Percentiles rank a stretch among this genome's conserved stretches.
phyloP scores from a whole-genome alignment of 1,139 yeast genomes.

The Geotrichum klebahnii region DNA sequence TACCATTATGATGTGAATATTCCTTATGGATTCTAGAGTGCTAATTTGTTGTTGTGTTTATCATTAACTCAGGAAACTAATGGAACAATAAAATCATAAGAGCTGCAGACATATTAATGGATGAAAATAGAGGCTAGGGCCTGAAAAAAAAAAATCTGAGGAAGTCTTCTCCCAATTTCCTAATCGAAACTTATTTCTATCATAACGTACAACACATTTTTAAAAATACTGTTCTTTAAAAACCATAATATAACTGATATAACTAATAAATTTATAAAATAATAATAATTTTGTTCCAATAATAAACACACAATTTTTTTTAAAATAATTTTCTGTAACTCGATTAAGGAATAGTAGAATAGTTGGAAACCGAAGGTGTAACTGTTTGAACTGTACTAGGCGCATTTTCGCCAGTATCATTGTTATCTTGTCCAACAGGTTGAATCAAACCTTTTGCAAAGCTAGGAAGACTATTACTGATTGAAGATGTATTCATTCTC shows the following conservation, averaged over 20 bases:
- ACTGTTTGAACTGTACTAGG: conserved; percentile 34
- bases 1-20: conserved; percentile 3
- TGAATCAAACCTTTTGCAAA: conserved; percentile 75
- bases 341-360: conserved; percentile 33
- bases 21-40: too few relatives aligned
- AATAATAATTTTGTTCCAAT: too few relatives aligned
- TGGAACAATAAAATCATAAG: background rate
- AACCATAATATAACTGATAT: too few relatives aligned
- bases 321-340: background rate
- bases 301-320: too few relatives aligned
- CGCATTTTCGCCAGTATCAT: conserved; percentile 57
- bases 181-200: too few relatives aligned
- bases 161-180: too few relatives aligned
- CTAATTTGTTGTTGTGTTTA: too few relatives aligned
- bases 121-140: background rate
- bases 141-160: too few relatives aligned
- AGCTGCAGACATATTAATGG: background rate
- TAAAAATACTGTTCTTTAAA: too few relatives aligned
- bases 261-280: too few relatives aligned
- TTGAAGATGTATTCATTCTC: conserved; percentile 27
- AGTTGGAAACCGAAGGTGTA: conserved; percentile 32
- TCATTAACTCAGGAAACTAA: background rate
- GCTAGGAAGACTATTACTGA: conserved; percentile 38
- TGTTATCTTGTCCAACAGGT: conserved; percentile 74
- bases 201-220: too few relatives aligned